phyloP scores from a whole-genome alignment of 495 filamentous ascomycete genomes.

The Penicillium manginii region DNA sequence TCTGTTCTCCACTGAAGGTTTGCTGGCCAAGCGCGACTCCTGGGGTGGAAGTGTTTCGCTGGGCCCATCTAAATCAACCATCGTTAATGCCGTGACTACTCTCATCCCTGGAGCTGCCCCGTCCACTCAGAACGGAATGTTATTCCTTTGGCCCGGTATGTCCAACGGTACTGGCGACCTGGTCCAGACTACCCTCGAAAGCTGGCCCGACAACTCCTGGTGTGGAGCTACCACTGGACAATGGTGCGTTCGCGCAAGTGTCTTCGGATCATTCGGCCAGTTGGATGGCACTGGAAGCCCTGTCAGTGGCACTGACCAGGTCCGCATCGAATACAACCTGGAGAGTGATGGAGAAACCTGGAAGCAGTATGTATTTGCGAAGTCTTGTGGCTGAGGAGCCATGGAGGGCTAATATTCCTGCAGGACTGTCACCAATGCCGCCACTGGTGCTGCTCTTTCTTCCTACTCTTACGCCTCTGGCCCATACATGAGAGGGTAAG shows the following conservation, averaged over 20 bases:
- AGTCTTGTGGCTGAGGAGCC: background rate
- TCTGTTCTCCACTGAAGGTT: background rate
- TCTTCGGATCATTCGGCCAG: conserved; percentile 46
- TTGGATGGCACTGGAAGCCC: conserved; percentile 31
- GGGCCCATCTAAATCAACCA: conserved; percentile 43
- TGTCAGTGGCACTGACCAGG: conserved; percentile 35
- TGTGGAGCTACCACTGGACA: conserved; percentile 38
- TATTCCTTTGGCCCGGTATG: conserved; percentile 51
- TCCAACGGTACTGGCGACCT: conserved; percentile 49
- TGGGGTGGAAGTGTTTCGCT: conserved; percentile 47
- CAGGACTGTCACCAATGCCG: conserved; percentile 39
- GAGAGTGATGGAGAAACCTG: conserved; percentile 37
- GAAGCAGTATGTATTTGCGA: conserved; percentile 30
- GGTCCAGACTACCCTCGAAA: conserved; percentile 42
- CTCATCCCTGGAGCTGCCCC: conserved; percentile 42
- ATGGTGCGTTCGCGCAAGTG: conserved; percentile 46
- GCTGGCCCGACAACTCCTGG: conserved; percentile 39
- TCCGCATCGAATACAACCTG: conserved; percentile 41
- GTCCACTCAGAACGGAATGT: conserved; percentile 37
- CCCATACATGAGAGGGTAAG: conserved; percentile 42
- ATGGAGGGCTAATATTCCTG: background rate
- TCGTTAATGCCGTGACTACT: conserved; percentile 46
- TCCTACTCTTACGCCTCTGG: conserved; percentile 35
- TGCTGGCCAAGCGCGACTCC: conserved; percentile 28
- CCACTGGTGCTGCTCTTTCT: conserved; percentile 35